phyloP scores from a whole-genome alignment of 2,329 filamentous ascomycete genomes.

The Seiridium cupressi region DNA sequence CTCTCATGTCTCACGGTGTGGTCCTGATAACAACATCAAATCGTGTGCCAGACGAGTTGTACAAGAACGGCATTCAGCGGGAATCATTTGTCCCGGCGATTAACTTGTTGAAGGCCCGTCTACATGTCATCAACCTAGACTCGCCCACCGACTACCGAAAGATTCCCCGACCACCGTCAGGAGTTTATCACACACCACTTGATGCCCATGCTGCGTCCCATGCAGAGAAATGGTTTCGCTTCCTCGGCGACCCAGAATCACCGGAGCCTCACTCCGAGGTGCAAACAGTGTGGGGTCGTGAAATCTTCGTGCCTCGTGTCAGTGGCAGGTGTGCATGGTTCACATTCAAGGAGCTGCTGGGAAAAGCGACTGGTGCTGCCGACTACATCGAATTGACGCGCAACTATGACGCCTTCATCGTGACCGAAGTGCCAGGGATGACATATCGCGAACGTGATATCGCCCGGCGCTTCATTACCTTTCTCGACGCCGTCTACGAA shows the following conservation, averaged over 20 bases:
- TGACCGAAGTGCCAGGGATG: constrained; percentile 92
- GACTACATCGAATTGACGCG: constrained; percentile 92
- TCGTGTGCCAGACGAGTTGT: constrained; percentile 91
- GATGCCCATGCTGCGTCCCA: constrained; percentile 75
- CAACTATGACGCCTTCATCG: constrained; percentile 87
- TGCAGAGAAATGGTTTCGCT: constrained; percentile 92
- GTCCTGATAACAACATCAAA: constrained; percentile 96
- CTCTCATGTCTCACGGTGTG: constrained; percentile 93
- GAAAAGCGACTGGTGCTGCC: constrained; percentile 82
- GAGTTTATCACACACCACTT: constrained; percentile 89
- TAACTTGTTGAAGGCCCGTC: constrained; percentile 77
- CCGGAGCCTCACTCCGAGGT: constrained; percentile 72
- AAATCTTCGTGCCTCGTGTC: constrained; percentile 82
- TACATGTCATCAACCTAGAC: constrained; percentile 92
- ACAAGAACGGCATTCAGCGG: constrained; percentile 96
- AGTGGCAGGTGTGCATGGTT: constrained; percentile 89
- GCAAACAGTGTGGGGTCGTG: constrained; percentile 88
- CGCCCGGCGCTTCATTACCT: constrained; percentile 91
- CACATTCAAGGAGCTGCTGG: constrained; percentile 89
- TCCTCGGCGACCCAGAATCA: constrained; percentile 81
- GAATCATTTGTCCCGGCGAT: constrained; percentile 96
- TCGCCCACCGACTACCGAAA: constrained; percentile 96
- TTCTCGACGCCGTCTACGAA: constrained; percentile 96
- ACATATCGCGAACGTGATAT: constrained; percentile 81
- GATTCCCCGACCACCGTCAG: constrained; percentile 87